These are phyloP conservation scores for Pseudogymnoascus sp. DNA, from an alignment of 2,329 filamentous ascomycete species.

Conservation along the genomic window DNA sequence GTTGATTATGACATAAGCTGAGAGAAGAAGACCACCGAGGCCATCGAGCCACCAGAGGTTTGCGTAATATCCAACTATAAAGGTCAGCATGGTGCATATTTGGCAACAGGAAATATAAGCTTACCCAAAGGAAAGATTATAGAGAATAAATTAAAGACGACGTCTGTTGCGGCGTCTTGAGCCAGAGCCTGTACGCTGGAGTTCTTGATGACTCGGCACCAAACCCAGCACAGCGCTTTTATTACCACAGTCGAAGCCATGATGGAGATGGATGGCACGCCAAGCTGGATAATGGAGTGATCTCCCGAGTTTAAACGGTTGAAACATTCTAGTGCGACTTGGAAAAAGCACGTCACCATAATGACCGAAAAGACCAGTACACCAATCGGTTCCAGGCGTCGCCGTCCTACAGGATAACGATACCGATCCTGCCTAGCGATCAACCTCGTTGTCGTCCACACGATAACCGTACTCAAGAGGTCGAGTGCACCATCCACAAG, in stretches of 20 bases:
- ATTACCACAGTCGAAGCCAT: constrained; percentile 49
- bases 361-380: constrained; percentile 55
- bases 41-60: constrained; percentile 60
- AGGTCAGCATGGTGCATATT: background rate
- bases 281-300: constrained; percentile 40
- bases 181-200: constrained; percentile 55
- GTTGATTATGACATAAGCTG: constrained; percentile 60
- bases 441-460: constrained; percentile 50
- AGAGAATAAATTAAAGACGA: constrained; percentile 55
- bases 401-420: constrained; percentile 46
- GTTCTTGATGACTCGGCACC: constrained; percentile 50
- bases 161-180: constrained; percentile 56
- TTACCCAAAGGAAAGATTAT: constrained; percentile 48
- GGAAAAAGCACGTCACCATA: constrained; percentile 54
- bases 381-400: constrained; percentile 50
- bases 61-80: constrained; percentile 44
- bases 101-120: background rate
- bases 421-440: constrained; percentile 38
- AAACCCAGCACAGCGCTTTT: constrained; percentile 52
- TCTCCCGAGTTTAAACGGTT: constrained; percentile 43
- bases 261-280: constrained; percentile 45
- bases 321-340: constrained; percentile 53
- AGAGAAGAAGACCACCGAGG: constrained; percentile 52
- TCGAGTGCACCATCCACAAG: constrained; percentile 54
- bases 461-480: constrained; percentile 50